Evolutionary conservation across 257 asterid species (phyloP), one percentile per base, ranked within the genome.

Genomic region (Cruciata laevipes): DNA sequence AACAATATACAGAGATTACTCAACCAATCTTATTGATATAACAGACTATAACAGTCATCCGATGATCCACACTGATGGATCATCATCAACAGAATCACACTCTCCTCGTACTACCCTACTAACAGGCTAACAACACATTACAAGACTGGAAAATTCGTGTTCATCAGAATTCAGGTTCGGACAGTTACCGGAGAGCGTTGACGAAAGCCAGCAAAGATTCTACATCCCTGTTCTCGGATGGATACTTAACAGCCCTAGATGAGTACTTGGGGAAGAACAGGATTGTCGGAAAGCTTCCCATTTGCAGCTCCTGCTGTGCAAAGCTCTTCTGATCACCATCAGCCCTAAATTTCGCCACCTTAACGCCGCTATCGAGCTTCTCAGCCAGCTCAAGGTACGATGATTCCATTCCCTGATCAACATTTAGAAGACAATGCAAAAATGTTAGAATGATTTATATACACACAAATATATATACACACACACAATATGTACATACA

Each of bases 301-400:
- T 68, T 56, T 83, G 87, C 82, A 91, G 53, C 51, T 88, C 84
- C 69, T 77, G 66, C 70, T 85, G 84, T 3, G 97, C 93, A 61
- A 85, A 91, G 1, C 82, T 73, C 67, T 91, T 91, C 74, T 91
- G 91, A 9, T 85, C 97, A 8, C 96, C 97, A 33, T 91, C 97
- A 14, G 93, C 95, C 78, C 82, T 81, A 47, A 91, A 91, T 77
- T 86, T 91, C 3, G 81, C 96, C 11, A 91, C 95, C 87, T 91
- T 91, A 16, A 91, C 88, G 2, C 89, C 96, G 0, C 84, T 72
- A 1, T 47, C 55, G 16, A 91, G 71, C 79, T 77, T 88, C 74
- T 82, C 89, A 0, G 89, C 91, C 74, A 91, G 69, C 9, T 86
- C 92, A 47, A 86, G 82, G 11, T 76, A 91, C 7, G 96, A 80